phyloP scores from a whole-genome alignment of 164 flowering plant species.

The Akebia trifoliata region DNA sequence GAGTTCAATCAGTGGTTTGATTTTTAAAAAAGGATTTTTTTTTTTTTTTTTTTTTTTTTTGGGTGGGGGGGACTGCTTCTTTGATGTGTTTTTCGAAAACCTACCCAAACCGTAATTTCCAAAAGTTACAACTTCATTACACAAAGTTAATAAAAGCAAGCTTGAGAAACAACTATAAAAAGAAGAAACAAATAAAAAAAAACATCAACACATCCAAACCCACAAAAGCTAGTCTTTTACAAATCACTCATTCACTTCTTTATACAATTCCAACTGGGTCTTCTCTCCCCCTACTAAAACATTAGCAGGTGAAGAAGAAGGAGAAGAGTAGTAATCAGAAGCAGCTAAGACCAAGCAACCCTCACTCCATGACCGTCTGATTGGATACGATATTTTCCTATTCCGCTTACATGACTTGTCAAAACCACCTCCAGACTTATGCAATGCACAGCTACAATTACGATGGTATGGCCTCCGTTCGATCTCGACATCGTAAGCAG shows the following conservation, averaged over 20 bases:
- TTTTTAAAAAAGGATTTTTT: no score
- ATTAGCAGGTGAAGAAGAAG: conserved; percentile 6
- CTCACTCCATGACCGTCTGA: conserved; percentile 15
- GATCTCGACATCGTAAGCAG: conserved; percentile 5
- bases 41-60: no score
- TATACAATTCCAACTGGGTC: neutral
- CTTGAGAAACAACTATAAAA: no score
- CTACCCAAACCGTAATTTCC: no score
- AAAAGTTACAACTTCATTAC: no score
- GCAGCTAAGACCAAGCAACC: conserved; percentile 12
- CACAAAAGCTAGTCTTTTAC: no score
- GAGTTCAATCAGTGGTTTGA: no score
- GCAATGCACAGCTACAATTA: conserved; percentile 15
- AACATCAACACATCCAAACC: no score
- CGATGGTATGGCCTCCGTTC: conserved; percentile 18
- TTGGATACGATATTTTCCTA: conserved; percentile 15
- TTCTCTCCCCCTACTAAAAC: neutral
- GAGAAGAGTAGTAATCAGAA: conserved; percentile 1
- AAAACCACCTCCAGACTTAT: neutral
- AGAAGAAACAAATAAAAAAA: neutral
- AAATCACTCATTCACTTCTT: conserved; percentile 2
- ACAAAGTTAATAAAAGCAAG: no score
- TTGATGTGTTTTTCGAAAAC: no score
- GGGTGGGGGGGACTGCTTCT: no score
- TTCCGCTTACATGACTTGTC: neutral